A percentile compares a stretch with the other conserved stretches of the same genome.
Evolutionary conservation across 1,139 yeast species (phyloP).

Genomic region (Debaryomyces robertsiae): DNA sequence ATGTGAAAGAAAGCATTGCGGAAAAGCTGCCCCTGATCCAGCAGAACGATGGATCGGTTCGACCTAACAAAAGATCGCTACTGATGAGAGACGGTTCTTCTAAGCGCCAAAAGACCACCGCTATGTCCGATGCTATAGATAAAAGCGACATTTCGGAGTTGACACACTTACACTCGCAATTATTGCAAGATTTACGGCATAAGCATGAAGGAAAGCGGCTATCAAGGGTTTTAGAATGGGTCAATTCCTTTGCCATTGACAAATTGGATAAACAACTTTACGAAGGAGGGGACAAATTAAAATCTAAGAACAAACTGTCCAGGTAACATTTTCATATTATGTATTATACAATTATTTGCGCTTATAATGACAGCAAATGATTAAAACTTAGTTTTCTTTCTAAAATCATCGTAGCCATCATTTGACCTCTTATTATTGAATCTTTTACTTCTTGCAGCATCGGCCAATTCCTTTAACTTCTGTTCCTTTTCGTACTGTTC

Average conservation of each 20-base stretch:
- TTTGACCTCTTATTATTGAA: slow-evolving; percentile 1
- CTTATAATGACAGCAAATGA: not conserved
- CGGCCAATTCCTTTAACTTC: slow-evolving; percentile 59
- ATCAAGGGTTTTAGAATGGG: slow-evolving; percentile 59
- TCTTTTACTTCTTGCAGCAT: slow-evolving; percentile 48
- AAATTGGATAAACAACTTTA: slow-evolving; percentile 54
- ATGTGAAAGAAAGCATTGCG: slow-evolving; percentile 9
- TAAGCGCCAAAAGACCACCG: slow-evolving; percentile 15
- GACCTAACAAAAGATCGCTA: slow-evolving; percentile 19
- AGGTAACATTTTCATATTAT: slow-evolving; percentile 9
- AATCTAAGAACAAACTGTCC: slow-evolving; percentile 21
- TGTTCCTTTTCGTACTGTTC: slow-evolving; percentile 64
- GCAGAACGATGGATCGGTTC: slow-evolving; percentile 14
- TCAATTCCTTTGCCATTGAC: slow-evolving; percentile 58
- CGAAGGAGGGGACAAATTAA: slow-evolving; percentile 54
- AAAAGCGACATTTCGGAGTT: slow-evolving; percentile 13
- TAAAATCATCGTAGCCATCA: slow-evolving; percentile 1
- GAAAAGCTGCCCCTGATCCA: slow-evolving; percentile 24
- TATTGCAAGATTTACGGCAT: slow-evolving; percentile 27
- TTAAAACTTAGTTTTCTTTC: slow-evolving; percentile 11
- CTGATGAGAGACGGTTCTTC: slow-evolving; percentile 10
- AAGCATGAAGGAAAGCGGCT: slow-evolving; percentile 42
- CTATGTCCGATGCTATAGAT: slow-evolving; percentile 13
- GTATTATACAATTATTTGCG: slow-evolving; percentile 9
- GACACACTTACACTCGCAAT: slow-evolving; percentile 15